phyloP scores from a whole-genome alignment of 768 basidiomycete genomes.

The Rhizopogon salebrosus region DNA sequence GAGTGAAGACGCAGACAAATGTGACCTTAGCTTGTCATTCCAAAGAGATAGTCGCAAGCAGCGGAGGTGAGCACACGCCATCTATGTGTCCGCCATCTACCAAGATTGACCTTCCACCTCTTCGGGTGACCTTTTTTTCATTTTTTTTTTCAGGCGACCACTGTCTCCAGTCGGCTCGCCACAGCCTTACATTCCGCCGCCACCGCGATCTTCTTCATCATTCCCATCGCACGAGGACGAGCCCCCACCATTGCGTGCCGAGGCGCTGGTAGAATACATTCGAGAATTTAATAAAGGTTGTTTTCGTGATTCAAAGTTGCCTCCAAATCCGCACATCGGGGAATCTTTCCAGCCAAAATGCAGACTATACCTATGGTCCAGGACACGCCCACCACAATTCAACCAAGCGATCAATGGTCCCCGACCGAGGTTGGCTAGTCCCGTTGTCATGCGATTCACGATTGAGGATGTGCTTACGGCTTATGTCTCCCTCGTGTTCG shows the following conservation, averaged over 20 bases:
- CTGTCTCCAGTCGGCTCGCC: conserved; percentile 55
- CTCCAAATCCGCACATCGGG: background rate
- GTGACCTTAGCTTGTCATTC: conserved; percentile 39
- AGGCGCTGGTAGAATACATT: conserved; percentile 49
- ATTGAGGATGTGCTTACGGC: conserved; percentile 64
- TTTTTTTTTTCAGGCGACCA: conserved; percentile 37
- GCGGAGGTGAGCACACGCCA: conserved; percentile 42
- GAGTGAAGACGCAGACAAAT: conserved; percentile 49
- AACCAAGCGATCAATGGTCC: background rate
- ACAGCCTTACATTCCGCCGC: conserved; percentile 46
- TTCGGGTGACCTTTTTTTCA: too few species aligned
- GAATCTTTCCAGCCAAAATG: conserved; percentile 11
- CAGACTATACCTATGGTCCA: conserved; percentile 54
- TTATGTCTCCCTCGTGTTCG: conserved; percentile 50
- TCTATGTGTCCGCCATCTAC: background rate
- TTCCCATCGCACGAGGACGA: conserved; percentile 39
- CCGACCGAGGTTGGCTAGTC: conserved; percentile 13
- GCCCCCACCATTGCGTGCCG: conserved; percentile 34
- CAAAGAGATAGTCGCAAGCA: conserved; percentile 52
- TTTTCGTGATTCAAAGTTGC: conserved; percentile 9
- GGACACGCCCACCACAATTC: conserved; percentile 17
- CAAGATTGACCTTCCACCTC: background rate
- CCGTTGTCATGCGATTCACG: conserved; percentile 48
- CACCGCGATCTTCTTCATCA: conserved; percentile 30
- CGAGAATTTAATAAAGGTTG: conserved; percentile 46